phyloP scores from a whole-genome alignment of 2,329 filamentous ascomycete genomes.

The Dichotomopilus funicola region DNA sequence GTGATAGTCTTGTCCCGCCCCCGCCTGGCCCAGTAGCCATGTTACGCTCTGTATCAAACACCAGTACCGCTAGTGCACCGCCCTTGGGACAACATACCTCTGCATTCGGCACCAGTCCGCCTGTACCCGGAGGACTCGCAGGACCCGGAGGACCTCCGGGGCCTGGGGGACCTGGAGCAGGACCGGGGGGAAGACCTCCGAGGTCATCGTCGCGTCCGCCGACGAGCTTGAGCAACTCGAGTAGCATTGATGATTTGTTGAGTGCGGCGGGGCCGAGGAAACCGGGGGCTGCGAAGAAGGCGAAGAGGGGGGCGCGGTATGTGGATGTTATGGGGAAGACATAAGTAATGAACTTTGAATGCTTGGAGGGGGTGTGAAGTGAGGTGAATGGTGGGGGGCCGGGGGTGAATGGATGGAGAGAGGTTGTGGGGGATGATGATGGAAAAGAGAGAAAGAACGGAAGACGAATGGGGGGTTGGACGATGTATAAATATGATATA shows the following conservation, averaged over 20 bases:
- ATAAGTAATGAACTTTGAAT: background rate
- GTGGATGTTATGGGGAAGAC: conserved; percentile 87
- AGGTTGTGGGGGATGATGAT: no score
- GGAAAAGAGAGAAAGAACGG: background rate
- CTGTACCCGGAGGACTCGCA: no score
- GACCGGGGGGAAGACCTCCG: no score
- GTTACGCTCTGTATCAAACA: conserved; percentile 43
- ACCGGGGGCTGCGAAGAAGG: conserved; percentile 51
- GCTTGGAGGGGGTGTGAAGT: background rate
- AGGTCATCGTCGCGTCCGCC: conserved; percentile 50
- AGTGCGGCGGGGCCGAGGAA: conserved; percentile 67
- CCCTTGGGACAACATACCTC: conserved; percentile 30
- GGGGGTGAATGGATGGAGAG: no score
- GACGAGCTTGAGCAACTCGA: conserved; percentile 85
- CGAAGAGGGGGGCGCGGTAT: conserved; percentile 80
- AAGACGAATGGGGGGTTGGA: background rate
- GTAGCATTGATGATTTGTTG: conserved; percentile 87
- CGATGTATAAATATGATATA: conserved; percentile 5
- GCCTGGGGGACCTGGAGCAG: no score
- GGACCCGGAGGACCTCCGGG: no score
- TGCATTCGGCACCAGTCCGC: background rate
- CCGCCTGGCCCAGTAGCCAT: conserved; percentile 33
- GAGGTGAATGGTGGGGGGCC: background rate
- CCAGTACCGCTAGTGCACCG: conserved; percentile 39
- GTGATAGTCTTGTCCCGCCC: conserved; percentile 7